These are phyloP conservation scores for Discostella pseudostelligera DNA, from an alignment of 108 stramenopile species.

Conservation along the genomic window DNA sequence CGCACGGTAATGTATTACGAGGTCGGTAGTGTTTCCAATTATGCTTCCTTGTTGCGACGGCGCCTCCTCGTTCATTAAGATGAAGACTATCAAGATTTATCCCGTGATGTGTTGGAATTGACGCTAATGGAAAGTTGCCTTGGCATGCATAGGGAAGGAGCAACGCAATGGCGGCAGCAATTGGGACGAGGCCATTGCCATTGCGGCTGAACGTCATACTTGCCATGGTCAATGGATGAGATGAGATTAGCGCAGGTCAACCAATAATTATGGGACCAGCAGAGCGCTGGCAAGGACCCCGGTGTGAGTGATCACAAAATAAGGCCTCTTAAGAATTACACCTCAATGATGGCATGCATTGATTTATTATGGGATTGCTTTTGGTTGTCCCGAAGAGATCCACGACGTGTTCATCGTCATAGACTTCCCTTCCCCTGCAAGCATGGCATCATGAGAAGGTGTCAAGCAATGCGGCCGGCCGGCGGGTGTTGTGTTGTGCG, in stretches of 20 bases:
- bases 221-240: neutral
- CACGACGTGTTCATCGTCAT: neutral
- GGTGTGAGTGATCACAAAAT: neutral
- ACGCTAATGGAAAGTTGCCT: constrained; percentile 16
- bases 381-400: neutral
- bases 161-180: neutral
- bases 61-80: constrained; percentile 37
- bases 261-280: neutral
- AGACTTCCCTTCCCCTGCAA: too few species aligned
- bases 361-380: neutral
- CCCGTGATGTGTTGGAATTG: constrained; percentile 40
- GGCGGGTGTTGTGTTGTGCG: too few species aligned
- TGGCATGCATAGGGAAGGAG: constrained; percentile 8
- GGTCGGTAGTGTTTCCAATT: constrained; percentile 8
- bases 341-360: neutral
- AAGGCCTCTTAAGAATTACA: neutral
- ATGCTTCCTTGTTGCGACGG: constrained; percentile 20
- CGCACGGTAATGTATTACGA: neutral
- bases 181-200: constrained; percentile 4
- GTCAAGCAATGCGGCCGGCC: too few species aligned
- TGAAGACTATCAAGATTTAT: constrained; percentile 31
- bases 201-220: neutral
- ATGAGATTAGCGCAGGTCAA: neutral
- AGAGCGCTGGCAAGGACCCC: neutral
- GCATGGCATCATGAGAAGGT: too few species aligned